phyloP scores from a whole-genome alignment of 345 rosid genomes.

The Eutrema heterophyllum region DNA sequence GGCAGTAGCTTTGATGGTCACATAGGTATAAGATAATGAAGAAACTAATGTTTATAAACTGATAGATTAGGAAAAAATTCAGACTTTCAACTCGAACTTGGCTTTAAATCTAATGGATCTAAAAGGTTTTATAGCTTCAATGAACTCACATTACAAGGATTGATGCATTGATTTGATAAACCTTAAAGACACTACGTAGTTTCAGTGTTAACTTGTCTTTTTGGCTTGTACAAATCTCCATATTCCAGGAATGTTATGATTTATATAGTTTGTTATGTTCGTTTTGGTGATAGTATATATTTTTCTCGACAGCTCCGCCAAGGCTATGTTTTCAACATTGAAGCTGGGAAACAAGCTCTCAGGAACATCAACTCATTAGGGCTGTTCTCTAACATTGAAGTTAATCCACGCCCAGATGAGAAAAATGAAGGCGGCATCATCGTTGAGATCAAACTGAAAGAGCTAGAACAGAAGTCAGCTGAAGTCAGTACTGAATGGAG shows the following conservation, averaged over 20 bases:
- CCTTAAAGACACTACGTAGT: not conserved
- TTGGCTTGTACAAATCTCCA: not conserved
- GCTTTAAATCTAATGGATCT: not conserved
- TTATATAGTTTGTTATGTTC: not conserved
- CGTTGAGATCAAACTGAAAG: constrained; percentile 97
- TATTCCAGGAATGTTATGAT: not conserved
- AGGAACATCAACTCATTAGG: constrained; percentile 80
- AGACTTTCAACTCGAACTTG: not conserved
- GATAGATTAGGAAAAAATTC: no score
- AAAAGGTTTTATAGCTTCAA: not conserved
- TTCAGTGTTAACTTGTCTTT: not conserved
- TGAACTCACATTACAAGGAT: not conserved
- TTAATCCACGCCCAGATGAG: constrained; percentile 94
- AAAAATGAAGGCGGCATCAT: constrained; percentile 94
- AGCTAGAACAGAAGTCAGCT: constrained; percentile 94
- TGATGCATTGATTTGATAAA: not conserved
- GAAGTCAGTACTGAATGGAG: constrained; percentile 99
- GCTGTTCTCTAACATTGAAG: constrained; percentile 91
- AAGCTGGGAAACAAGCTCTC: constrained; percentile 91
- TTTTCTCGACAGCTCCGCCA: constrained; percentile 59
- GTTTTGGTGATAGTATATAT: constrained; percentile 18
- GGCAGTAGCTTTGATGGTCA: not conserved
- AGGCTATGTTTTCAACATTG: constrained; percentile 88
- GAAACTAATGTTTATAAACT: not conserved
- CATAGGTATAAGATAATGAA: not conserved